A percentile compares a stretch with the other conserved stretches of the same genome.
These are phyloP conservation scores for Wallemia hederae DNA, from an alignment of 1,284 basidiomycete species.

Conservation along the genomic window DNA sequence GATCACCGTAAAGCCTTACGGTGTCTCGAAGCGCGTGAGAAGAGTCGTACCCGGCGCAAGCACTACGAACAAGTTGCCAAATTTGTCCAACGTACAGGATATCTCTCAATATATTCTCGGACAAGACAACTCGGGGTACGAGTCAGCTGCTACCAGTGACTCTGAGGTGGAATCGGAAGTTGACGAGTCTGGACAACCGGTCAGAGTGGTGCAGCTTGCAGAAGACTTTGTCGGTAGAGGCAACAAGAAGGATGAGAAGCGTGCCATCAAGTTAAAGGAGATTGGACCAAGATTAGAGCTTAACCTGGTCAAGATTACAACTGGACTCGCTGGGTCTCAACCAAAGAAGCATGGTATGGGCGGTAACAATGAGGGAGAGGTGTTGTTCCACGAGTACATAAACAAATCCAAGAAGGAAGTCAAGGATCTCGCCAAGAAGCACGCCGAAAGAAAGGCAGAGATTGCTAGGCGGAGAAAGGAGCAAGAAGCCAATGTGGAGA, in stretches of 20 bases:
- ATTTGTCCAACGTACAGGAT: conserved; percentile 68
- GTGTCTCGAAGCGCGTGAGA: conserved; percentile 72
- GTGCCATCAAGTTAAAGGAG: conserved; percentile 74
- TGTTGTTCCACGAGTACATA: conserved; percentile 75
- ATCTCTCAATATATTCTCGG: conserved; percentile 77
- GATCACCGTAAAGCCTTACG: conserved; percentile 82
- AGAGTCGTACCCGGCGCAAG: conserved; percentile 46
- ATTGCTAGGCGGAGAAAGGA: conserved; percentile 51
- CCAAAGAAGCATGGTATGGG: conserved; percentile 29
- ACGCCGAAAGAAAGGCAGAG: conserved; percentile 30
- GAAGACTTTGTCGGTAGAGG: conserved; percentile 84
- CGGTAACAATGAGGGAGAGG: conserved; percentile 18
- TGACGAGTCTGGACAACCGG: conserved; percentile 22
- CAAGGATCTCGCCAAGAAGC: conserved; percentile 26
- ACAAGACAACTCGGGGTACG: conserved; percentile 28
- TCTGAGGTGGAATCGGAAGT: conserved; percentile 54
- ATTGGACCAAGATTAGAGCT: conserved; percentile 88
- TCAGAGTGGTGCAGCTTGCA: conserved; percentile 41
- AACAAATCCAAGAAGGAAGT: conserved; percentile 28
- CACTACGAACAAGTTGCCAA: conserved; percentile 25
- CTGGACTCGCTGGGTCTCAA: conserved; percentile 45
- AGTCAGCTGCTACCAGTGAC: conserved; percentile 33
- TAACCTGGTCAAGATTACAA: conserved; percentile 70
- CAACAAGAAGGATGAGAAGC: conserved; percentile 63
- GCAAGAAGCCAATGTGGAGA: conserved; percentile 57